Conservation (phyloP, 805 yeast genomes). For the Ogataea henricii region DNA sequence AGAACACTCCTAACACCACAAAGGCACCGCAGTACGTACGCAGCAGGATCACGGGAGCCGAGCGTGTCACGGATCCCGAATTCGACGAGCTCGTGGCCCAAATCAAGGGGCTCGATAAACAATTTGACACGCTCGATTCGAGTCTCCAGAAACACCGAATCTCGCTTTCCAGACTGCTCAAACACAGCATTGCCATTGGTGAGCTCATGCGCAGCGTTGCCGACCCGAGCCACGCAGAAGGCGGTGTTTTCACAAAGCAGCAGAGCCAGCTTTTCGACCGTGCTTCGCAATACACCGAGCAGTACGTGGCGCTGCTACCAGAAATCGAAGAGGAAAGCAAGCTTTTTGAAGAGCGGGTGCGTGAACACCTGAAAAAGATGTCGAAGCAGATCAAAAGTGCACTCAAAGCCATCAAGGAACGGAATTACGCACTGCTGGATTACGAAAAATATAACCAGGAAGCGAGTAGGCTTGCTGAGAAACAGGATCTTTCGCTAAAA, state of each 20-base stretch:
- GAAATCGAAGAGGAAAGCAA: conserved; percentile 20
- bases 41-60: conserved; percentile 31
- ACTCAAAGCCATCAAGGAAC: conserved; percentile 28
- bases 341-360: conserved; percentile 20
- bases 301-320: conserved; percentile 17
- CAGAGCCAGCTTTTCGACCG: conserved; percentile 14
- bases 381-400: conserved; percentile 21
- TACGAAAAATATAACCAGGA: conserved; percentile 23
- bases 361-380: conserved; percentile 14
- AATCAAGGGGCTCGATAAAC: conserved; percentile 20
- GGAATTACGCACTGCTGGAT: conserved; percentile 26
- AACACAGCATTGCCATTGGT: conserved; percentile 19
- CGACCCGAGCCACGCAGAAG: conserved; percentile 15
- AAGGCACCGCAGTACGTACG: conserved; percentile 38
- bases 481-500: conserved; percentile 37
- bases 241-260: conserved; percentile 12
- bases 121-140: conserved; percentile 19
- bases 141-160: conserved; percentile 17
- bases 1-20: neutral
- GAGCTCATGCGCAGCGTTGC: conserved; percentile 8
- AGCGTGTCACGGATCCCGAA: conserved; percentile 41
- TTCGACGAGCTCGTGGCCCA: conserved; percentile 30
- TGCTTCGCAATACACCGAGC: conserved; percentile 13
- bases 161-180: conserved; percentile 18
- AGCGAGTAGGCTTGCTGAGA: conserved; percentile 20